phyloP scores from a whole-genome alignment of 805 yeast genomes.

The Pichia rugopelliculosa region DNA sequence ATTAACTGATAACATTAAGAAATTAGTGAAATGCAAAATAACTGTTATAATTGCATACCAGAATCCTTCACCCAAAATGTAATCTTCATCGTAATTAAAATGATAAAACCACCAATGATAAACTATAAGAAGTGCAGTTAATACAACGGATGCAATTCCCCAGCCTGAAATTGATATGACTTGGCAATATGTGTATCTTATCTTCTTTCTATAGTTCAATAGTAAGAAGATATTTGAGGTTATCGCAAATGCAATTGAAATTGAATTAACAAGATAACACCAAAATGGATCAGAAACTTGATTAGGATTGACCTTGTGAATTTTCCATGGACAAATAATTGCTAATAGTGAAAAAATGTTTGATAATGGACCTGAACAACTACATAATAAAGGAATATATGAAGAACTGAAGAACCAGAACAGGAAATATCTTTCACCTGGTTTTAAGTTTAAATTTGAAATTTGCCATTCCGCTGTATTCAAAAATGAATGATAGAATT shows the following conservation, averaged over 20 bases:
- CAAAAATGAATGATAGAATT: slow-evolving; percentile 21
- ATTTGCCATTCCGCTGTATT: slow-evolving; percentile 26
- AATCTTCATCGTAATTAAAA: slow-evolving; percentile 13
- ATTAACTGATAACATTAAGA: slow-evolving; percentile 46
- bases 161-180: slow-evolving; percentile 56
- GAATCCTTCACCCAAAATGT: slow-evolving; percentile 52
- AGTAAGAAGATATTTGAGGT: slow-evolving; percentile 62
- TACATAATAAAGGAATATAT: slow-evolving; percentile 67
- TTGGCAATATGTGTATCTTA: slow-evolving; percentile 58
- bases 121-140: slow-evolving; percentile 42
- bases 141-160: slow-evolving; percentile 48
- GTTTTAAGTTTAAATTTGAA: slow-evolving; percentile 24
- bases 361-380: slow-evolving; percentile 73
- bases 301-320: slow-evolving; percentile 6
- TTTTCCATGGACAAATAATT: slow-evolving; percentile 58
- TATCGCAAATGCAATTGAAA: slow-evolving; percentile 59
- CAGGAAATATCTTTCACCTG: slow-evolving; percentile 26
- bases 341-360: slow-evolving; percentile 69
- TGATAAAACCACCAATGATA: slow-evolving; percentile 19
- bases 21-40: slow-evolving; percentile 51
- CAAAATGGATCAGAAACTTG: slow-evolving; percentile 19
- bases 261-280: slow-evolving; percentile 49
- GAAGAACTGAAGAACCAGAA: slow-evolving; percentile 62
- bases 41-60: slow-evolving; percentile 73
- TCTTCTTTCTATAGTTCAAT: slow-evolving; percentile 55